Percentiles rank a stretch among this genome's conserved stretches.
Conservation (phyloP, 805 yeast species). For the Kodamaea leandrae region DNA sequence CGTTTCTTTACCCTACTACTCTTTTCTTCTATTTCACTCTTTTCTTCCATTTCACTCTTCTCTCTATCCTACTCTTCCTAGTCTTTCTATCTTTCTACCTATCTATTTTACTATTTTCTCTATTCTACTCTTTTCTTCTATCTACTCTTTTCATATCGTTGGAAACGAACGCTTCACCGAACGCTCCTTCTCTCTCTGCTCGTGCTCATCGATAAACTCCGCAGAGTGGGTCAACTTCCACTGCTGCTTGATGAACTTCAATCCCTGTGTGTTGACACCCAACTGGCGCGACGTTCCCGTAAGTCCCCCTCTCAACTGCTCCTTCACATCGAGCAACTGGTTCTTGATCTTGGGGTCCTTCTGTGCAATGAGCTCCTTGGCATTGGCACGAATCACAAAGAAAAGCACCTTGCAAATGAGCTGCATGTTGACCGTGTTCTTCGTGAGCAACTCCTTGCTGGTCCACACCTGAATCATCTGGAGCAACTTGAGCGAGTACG, state of each 20-base stretch:
- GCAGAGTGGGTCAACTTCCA: conserved; percentile 76
- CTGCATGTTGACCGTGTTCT: conserved; percentile 52
- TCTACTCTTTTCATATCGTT: background rate
- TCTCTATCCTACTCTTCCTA: too few species aligned
- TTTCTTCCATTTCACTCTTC: too few species aligned
- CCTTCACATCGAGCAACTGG: conserved; percentile 62
- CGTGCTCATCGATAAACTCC: conserved; percentile 69
- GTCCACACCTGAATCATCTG: conserved; percentile 78
- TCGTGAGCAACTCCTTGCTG: conserved; percentile 33
- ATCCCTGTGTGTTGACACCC: conserved; percentile 84
- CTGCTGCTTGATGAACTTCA: conserved; percentile 67
- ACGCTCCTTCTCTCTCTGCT: conserved; percentile 32
- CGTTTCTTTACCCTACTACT: too few species aligned
- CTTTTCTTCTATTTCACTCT: too few species aligned
- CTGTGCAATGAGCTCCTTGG: conserved; percentile 73
- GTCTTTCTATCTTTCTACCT: too few species aligned
- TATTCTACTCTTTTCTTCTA: background rate
- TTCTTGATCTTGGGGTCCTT: conserved; percentile 61
- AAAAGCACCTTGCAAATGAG: conserved; percentile 72
- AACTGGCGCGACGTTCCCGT: conserved; percentile 52
- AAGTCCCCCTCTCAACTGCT: conserved; percentile 57
- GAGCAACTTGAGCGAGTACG: conserved; percentile 69
- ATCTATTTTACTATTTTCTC: too few species aligned
- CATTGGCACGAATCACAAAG: conserved; percentile 69
- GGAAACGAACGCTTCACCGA: background rate